Evolutionary conservation across 208 protist species (phyloP).

Genomic region (Acanthamoeba triangularis): DNA sequence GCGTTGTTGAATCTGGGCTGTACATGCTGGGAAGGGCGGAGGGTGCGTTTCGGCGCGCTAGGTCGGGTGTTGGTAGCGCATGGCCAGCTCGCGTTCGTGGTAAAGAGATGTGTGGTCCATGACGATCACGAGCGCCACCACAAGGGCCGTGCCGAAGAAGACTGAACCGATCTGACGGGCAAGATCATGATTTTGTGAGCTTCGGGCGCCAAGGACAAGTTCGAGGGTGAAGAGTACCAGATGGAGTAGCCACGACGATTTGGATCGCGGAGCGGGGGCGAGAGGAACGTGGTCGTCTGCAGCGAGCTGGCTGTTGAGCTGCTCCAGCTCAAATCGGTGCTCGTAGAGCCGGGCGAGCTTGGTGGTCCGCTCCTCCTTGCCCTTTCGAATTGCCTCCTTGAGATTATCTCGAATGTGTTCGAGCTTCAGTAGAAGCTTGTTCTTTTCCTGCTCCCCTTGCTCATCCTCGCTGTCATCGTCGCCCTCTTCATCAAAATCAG

Average conservation of each 20-base stretch:
- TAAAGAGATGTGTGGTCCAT: background rate
- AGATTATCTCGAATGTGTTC: background rate
- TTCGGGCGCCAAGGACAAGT: too few species aligned
- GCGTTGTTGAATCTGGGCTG: background rate
- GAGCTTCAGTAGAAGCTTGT: background rate
- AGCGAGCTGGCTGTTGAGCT: background rate
- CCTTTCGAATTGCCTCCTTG: background rate
- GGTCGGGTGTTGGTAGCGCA: conserved; percentile 15
- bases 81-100: background rate
- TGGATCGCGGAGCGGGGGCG: background rate
- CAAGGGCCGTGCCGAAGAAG: background rate
- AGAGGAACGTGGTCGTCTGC: background rate
- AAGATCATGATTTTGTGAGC: background rate
- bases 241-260: background rate
- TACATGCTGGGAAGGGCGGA: background rate
- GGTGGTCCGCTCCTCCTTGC: background rate
- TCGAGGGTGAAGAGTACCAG: background rate
- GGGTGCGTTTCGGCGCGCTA: background rate
- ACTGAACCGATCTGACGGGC: background rate
- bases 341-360: background rate
- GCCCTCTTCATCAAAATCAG: background rate
- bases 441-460: background rate
- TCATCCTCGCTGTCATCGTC: background rate
- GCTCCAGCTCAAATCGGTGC: background rate
- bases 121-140: background rate